A percentile compares a stretch with the other conserved stretches of the same genome.
Evolutionary conservation across 1,139 yeast species (phyloP).

Genomic region (Sugiyamaella castrensis): DNA sequence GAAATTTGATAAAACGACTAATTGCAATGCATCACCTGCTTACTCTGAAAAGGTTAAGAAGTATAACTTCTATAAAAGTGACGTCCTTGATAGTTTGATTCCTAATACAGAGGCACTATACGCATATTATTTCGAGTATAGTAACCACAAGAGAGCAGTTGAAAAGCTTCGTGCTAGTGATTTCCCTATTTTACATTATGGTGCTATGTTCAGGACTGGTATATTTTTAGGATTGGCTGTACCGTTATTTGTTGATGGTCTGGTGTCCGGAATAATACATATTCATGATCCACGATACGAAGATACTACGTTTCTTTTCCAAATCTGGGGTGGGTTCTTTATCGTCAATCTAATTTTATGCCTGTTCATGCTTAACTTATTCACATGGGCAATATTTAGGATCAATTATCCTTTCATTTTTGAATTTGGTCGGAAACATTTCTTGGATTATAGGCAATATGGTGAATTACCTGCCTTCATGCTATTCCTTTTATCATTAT

Average conservation of each 20-base stretch:
- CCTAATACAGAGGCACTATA: slow-evolving; percentile 65
- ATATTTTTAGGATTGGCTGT: slow-evolving; percentile 64
- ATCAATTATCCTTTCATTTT: slow-evolving; percentile 90
- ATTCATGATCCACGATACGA: slow-evolving; percentile 25
- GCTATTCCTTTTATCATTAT: slow-evolving; percentile 53
- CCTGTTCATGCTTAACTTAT: slow-evolving; percentile 65
- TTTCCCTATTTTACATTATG: slow-evolving; percentile 37
- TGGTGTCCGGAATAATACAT: slow-evolving; percentile 49
- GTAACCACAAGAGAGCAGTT: slow-evolving; percentile 69
- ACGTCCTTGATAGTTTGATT: slow-evolving; percentile 59
- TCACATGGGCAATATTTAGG: slow-evolving; percentile 68
- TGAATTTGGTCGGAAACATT: slow-evolving; percentile 73
- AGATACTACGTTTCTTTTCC: slow-evolving; percentile 53
- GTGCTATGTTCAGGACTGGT: slow-evolving; percentile 46
- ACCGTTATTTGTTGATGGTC: slow-evolving; percentile 56
- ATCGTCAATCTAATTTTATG: slow-evolving; percentile 56
- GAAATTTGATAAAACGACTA: slow-evolving; percentile 77
- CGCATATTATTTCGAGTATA: slow-evolving; percentile 64
- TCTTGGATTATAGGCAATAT: slow-evolving; percentile 65
- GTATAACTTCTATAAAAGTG: slow-evolving; percentile 62
- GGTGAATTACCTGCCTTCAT: slow-evolving; percentile 60
- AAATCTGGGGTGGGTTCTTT: slow-evolving; percentile 91
- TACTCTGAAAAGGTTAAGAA: slow-evolving; percentile 60
- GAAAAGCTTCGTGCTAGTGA: slow-evolving; percentile 62
- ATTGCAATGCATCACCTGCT: slow-evolving; percentile 45